Evolutionary conservation across 2,329 filamentous ascomycete genomes (phyloP).

Genomic region (Aspergillus uvarum): DNA sequence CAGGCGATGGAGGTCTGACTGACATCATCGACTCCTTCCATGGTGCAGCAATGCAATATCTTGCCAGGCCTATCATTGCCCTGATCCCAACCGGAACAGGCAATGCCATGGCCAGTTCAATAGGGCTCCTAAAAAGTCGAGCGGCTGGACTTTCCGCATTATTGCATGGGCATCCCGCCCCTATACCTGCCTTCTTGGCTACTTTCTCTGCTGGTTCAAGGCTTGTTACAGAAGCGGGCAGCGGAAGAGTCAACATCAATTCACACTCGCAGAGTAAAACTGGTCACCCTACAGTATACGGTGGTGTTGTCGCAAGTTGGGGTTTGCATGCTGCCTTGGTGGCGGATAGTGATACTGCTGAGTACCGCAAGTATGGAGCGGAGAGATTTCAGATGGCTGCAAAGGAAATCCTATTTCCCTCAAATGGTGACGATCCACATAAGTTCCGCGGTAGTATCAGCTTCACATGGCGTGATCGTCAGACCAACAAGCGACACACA

Average conservation of each 20-base stretch:
- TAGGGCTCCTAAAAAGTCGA: conserved; percentile 29
- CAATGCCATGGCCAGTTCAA: conserved; percentile 47
- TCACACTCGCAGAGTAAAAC: conserved; percentile 20
- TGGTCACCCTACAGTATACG: conserved; percentile 52
- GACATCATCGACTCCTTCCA: conserved; percentile 73
- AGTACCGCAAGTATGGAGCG: conserved; percentile 73
- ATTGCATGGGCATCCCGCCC: conserved; percentile 49
- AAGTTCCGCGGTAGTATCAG: conserved; percentile 57
- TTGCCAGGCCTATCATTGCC: conserved; percentile 56
- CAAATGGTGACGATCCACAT: conserved; percentile 55
- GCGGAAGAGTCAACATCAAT: conserved; percentile 39
- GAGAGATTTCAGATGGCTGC: conserved; percentile 85
- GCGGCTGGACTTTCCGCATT: conserved; percentile 57
- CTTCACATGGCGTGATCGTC: conserved; percentile 33
- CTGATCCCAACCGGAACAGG: conserved; percentile 55
- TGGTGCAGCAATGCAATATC: conserved; percentile 20
- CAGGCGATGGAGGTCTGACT: conserved; percentile 82
- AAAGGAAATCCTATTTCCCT: conserved; percentile 66
- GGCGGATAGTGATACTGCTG: conserved; percentile 82
- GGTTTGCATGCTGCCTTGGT: conserved; percentile 86
- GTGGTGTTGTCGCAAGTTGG: conserved; percentile 85
- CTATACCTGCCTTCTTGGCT: conserved; percentile 54
- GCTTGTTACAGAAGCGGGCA: conserved; percentile 45
- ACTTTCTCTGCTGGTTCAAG: conserved; percentile 60
- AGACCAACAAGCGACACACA: conserved; percentile 24